Conservation (phyloP, 768 basidiomycete genomes). For the Tulasnella sp. region DNA sequence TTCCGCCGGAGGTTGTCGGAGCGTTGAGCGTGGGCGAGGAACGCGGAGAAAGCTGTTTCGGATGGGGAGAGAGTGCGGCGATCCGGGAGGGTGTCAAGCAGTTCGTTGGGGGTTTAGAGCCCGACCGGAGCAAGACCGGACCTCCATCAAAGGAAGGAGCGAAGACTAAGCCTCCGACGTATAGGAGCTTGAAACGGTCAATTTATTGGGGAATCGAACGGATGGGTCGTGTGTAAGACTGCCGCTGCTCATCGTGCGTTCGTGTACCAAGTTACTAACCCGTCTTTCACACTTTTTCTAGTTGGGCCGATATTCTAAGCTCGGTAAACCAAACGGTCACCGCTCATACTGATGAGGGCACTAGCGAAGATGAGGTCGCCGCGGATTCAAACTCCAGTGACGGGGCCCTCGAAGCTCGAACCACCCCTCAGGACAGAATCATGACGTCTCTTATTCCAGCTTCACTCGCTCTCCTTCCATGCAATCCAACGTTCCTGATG, state of each 20-base stretch:
- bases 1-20: slow-evolving; percentile 93
- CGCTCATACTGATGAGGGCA: too few species aligned
- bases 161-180: not conserved
- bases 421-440: too few species aligned
- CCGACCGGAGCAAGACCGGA: not conserved
- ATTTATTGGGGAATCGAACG: too few species aligned
- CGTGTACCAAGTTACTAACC: too few species aligned
- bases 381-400: too few species aligned
- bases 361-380: too few species aligned
- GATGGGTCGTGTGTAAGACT: too few species aligned
- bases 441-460: not conserved
- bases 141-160: not conserved
- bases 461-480: slow-evolving; percentile 64
- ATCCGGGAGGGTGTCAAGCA: slow-evolving; percentile 62
- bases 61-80: slow-evolving; percentile 62
- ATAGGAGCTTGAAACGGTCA: not conserved
- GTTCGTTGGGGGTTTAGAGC: not conserved
- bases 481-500: slow-evolving; percentile 79
- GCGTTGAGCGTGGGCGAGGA: not conserved
- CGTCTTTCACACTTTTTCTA: too few species aligned
- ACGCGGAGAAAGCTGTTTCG: not conserved
- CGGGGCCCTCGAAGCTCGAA: too few species aligned
- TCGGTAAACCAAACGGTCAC: too few species aligned
- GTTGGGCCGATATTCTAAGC: too few species aligned
- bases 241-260: too few species aligned